Percentiles rank a stretch among this genome's conserved stretches.
Conservation (phyloP, 1,139 yeast species). For the Martiniozyma asiatica region DNA sequence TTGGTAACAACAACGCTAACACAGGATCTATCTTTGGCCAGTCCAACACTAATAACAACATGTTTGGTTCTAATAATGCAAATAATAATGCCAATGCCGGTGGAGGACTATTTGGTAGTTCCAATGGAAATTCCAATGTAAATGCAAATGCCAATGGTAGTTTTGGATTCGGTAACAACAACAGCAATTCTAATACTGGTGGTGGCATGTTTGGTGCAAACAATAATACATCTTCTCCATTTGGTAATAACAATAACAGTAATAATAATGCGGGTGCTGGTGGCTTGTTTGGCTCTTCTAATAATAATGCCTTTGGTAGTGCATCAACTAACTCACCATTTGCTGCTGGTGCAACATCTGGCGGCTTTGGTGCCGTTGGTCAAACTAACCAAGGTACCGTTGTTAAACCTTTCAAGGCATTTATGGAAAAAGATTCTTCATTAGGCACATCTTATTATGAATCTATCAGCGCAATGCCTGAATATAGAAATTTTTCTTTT, state of each 20-base stretch:
- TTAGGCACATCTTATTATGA: slow-evolving; percentile 52
- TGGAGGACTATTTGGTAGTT: slow-evolving; percentile 13
- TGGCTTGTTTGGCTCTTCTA: slow-evolving; percentile 4
- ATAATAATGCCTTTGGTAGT: slow-evolving; percentile 9
- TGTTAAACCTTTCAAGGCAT: slow-evolving; percentile 51
- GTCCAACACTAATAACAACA: slow-evolving; percentile 18
- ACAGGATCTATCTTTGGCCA: slow-evolving; percentile 24
- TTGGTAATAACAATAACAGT: slow-evolving; percentile 12
- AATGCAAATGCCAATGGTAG: slow-evolving; percentile 8
- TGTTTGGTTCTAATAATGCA: slow-evolving; percentile 8
- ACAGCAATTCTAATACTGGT: slow-evolving; percentile 13
- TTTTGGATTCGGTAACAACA: slow-evolving; percentile 11
- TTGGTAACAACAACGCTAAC: slow-evolving; percentile 7
- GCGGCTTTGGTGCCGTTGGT: slow-evolving; percentile 18
- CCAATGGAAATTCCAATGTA: slow-evolving; percentile 9
- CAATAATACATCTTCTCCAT: slow-evolving; percentile 13
- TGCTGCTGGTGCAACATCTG: slow-evolving; percentile 16
- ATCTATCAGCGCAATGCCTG: slow-evolving; percentile 81
- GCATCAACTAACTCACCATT: slow-evolving; percentile 14
- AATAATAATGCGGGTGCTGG: background rate
- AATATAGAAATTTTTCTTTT: slow-evolving; percentile 65
- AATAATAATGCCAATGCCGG: slow-evolving; percentile 9
- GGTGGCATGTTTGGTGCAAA: slow-evolving; percentile 7
- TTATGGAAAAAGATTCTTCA: slow-evolving; percentile 61
- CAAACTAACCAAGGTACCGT: slow-evolving; percentile 52